Conservation (phyloP, 345 rosid genomes). For the Eucalyptus rudis region DNA sequence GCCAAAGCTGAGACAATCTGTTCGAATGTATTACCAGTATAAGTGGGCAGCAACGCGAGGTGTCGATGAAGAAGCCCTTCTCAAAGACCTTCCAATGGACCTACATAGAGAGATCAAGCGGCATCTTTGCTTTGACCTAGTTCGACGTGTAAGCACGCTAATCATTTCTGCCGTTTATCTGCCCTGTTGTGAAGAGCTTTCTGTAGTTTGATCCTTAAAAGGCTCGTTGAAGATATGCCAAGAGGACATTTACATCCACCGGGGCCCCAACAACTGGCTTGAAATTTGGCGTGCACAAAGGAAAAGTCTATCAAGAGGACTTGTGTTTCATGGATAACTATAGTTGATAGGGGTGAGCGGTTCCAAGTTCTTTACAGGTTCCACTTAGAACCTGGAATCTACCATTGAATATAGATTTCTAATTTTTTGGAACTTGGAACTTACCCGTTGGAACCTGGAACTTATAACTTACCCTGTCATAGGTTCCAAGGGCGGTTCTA, state of each 20-base stretch:
- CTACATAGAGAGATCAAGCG: background rate
- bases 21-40: constrained; percentile 1
- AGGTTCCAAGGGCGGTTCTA: too few relatives aligned
- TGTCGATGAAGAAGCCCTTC: constrained; percentile 9
- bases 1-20: background rate
- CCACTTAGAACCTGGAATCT: too few relatives aligned
- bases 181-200: background rate
- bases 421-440: too few relatives aligned
- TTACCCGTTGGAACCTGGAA: too few relatives aligned
- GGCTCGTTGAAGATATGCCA: background rate
- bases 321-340: background rate
- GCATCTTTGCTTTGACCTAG: constrained; percentile 5
- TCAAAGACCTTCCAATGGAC: background rate
- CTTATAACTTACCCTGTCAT: fast-evolving
- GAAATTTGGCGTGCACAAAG: background rate
- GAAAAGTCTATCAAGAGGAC: background rate
- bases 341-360: background rate
- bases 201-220: background rate
- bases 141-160: background rate
- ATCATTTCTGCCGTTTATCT: background rate
- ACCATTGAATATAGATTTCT: too few relatives aligned
- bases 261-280: background rate
- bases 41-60: constrained; percentile 10
- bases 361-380: too few relatives aligned
- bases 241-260: background rate